Evolutionary conservation across 768 basidiomycete genomes (phyloP), one percentile per base, ranked within the genome.

Genomic region (Terana coerulea): DNA sequence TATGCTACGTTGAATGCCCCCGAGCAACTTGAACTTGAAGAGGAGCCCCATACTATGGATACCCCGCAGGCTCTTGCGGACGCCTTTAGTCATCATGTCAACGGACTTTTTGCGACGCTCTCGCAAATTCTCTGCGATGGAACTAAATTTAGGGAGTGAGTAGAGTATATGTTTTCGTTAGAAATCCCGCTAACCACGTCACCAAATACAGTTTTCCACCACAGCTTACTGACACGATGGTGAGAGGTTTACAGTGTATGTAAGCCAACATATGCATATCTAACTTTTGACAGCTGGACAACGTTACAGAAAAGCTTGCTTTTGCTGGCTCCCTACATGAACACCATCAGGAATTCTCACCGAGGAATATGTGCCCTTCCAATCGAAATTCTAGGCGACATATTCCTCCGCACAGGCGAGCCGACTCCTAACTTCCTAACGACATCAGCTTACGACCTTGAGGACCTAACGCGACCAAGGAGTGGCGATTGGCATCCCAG

Each of bases 401-500:
- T 48, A 24, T 53, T 53, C 39, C 30, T 33, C 7, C 19, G 40
- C 34, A 53, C 52, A 21, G 17, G 11, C 9, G 7, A n/a, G n/a
- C 6, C 7, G 5, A 9, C 36, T 8, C n/a, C 33, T 22, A 15
- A 22, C 17, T 41, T 48, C 30, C 14, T 11, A 15, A 21, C 29
- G 35, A 47, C 26, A 25, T 44, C 40, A 26, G 6, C 7, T n/a
- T n/a, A n/a, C n/a, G n/a, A n/a, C n/a, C n/a, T n/a, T n/a, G n/a
- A n/a, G n/a, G n/a, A n/a, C n/a, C n/a, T n/a, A n/a, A n/a, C n/a
- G n/a, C n/a, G n/a, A n/a, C 17, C 37, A 33, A 19, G 34, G 33
- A 21, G 43, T 9, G 26, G 17, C 17, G 30, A n/a, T n/a, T 53
- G 52, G 52, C 52, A 53, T 43, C 47, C 52, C 21, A 42, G 39